phyloP scores from a whole-genome alignment of 306 rosid species.

The Vigna angularis region DNA sequence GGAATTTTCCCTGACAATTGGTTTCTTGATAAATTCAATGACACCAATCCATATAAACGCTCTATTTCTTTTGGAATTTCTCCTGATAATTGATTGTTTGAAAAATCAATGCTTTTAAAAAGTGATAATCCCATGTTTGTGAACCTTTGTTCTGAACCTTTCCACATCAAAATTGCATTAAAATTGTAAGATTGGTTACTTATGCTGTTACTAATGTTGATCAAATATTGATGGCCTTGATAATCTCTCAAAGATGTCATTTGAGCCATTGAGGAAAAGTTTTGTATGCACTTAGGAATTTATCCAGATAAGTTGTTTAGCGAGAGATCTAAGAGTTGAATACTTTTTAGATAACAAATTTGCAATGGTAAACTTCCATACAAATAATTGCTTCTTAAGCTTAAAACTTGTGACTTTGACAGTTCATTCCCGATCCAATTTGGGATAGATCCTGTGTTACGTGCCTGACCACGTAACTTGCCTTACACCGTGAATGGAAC shows the following conservation, averaged over 20 bases:
- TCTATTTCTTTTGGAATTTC: constrained; percentile 31
- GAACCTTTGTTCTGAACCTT: constrained; percentile 12
- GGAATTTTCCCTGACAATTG: not conserved
- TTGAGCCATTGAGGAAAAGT: not conserved
- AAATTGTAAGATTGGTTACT: not conserved
- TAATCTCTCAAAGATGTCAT: not conserved
- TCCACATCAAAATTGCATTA: constrained; percentile 26
- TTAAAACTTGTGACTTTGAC: not conserved
- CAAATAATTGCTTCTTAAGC: not conserved
- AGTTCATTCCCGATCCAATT: not conserved
- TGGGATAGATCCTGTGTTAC: not conserved
- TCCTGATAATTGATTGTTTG: constrained; percentile 24
- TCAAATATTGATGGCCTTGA: fast-evolving
- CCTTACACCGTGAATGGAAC: too few species aligned
- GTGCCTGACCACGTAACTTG: too few species aligned
- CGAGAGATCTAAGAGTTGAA: not conserved
- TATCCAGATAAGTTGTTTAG: not conserved
- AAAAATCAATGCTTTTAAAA: constrained; percentile 16
- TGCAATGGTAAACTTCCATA: not conserved
- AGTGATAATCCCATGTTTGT: not conserved
- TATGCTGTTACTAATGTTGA: fast-evolving
- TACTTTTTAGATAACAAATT: not conserved
- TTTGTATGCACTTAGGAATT: not conserved
- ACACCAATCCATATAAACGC: not conserved
- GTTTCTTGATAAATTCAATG: constrained; percentile 42